phyloP scores from a whole-genome alignment of 1,284 basidiomycete genomes.

The Moesziomyces antarcticus region DNA sequence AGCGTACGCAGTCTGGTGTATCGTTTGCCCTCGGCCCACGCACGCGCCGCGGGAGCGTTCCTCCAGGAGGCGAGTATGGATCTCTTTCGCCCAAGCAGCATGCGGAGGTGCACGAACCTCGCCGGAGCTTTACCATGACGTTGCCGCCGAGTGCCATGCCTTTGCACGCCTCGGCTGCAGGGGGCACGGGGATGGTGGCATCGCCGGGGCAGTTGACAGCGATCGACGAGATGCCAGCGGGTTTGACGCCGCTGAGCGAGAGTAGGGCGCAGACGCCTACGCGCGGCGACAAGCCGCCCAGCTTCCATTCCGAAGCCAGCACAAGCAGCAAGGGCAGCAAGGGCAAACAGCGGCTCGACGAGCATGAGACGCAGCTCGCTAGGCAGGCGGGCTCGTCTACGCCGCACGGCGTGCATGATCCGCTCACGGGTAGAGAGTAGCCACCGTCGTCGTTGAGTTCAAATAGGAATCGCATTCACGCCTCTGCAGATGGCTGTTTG shows the following conservation, averaged over 20 bases:
- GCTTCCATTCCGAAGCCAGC: too few relatives aligned
- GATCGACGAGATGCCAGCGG: slow-evolving; percentile 41
- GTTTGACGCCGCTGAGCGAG: slow-evolving; percentile 18
- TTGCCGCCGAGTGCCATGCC: slow-evolving; percentile 32
- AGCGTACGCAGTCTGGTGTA: slow-evolving; percentile 25
- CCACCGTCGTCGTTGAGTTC: too few relatives aligned
- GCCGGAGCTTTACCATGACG: slow-evolving; percentile 30
- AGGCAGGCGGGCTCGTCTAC: slow-evolving; percentile 30
- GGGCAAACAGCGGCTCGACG: slow-evolving; percentile 15
- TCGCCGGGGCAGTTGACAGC: slow-evolving; percentile 35
- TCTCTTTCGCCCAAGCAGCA: slow-evolving; percentile 17
- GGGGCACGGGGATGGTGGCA: slow-evolving; percentile 15
- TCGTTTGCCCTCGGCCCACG: slow-evolving; percentile 30
- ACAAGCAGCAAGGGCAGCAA: slow-evolving; percentile 8
- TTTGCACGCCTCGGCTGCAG: slow-evolving; percentile 2
- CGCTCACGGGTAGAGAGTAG: neutral
- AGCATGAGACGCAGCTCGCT: slow-evolving; percentile 11
- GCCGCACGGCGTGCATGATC: slow-evolving; percentile 26
- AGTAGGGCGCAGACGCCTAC: slow-evolving; percentile 22
- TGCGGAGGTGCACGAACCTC: slow-evolving; percentile 19
- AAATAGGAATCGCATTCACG: too few relatives aligned
- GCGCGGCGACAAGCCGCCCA: slow-evolving; percentile 10
- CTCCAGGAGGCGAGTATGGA: slow-evolving; percentile 3
- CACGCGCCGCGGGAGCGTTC: slow-evolving; percentile 26
- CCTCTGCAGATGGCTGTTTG: too few relatives aligned